Base-by-base conservation (phyloP, 192 early-diverging fungal genomes). In the Coemansia interrupta region DNA sequence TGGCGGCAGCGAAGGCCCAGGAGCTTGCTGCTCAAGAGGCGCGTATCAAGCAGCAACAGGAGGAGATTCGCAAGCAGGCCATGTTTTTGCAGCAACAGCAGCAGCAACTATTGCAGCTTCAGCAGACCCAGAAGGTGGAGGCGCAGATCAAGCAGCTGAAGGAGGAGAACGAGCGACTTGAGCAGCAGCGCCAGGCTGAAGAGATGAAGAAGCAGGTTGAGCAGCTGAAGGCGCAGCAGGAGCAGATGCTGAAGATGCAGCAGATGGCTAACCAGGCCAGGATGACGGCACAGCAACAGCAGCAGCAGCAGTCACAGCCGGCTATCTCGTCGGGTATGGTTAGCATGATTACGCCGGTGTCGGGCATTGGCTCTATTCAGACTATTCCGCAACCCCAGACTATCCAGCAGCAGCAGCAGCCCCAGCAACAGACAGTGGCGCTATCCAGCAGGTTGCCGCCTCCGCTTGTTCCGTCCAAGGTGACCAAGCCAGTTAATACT, bases 41-140 rank as follows among this genome's bases (percentile, higher is more conserved):
- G 17, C 65, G 58, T 38, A 60, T 78, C 50, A 58, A 47, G 51
- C 75, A 72, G 48, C 75, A 78, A 42, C 69, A 72, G 38, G 75
- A 78, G 15, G 62, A 78, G 55, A 66, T 78, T 24, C 70, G 66
- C 47, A 60, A 78, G 47, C 75, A 78, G 41, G 62, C 75, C 7
- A 54, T 65, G 65, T 62, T 78, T 32, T 51, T 78, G 18, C 69
- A 72, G 19, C 75, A 78, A 22, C 75, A 78, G 26, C 75, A 78
- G 43, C 70, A 78, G 38, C 70, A 78, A 24, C 44, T 78, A 9
- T 38, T 78, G 28, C 75, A 78, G 56, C 59, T 72, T 58, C 69
- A 78, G 62, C 75, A 78, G 46, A 61, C 75, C 29, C 75, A 78
- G 60, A 72, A 78, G 57, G 75, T 78, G 26, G 75, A 78, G 53